Evolutionary conservation across 257 asterid species (phyloP), one percentile per base, ranked within the genome.

Genomic region (Euphrasia confusa): DNA sequence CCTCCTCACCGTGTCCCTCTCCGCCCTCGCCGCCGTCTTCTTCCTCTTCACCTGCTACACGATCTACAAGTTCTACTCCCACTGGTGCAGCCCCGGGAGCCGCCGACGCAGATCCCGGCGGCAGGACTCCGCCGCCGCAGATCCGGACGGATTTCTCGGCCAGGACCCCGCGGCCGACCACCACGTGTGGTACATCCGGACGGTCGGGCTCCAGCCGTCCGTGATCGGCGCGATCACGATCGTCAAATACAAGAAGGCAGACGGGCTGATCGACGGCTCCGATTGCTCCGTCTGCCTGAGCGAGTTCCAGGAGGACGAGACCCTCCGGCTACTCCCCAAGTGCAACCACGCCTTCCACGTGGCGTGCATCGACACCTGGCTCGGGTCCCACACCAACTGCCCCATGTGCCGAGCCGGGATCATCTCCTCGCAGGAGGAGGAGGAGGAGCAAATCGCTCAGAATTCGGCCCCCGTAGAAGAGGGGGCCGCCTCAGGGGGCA

Each of bases 261-360:
- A 83, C 10, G 97, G 90, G 0, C 55, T 83, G 3, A 66, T 84
- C 15, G 95, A 87, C 53, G 88, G 85, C 60, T 71, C 90, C 3
- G 92, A 81, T 11, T 90, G 97, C 72, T 76, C 93, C 15, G 90
- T 90, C 67, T 90, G 97, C 69, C 61, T 90, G 81, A 85, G 26
- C 65, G 95, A 83, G 55, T 90, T 90, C 66, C 69, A 79, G 57
- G 93, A 90, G 10, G 85, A 74, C 15, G 97, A 90, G 53, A 80
- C 76, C 8, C 80, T 90, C 0, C 55, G 95, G 35, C 55, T 85
- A 54, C 66, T 90, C 76, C 95, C 96, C 0, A 83, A 85, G 58
- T 90, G 97, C 74, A 85, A 67, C 35, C 97, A 90, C 71, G 96
- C 96, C 30, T 90, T 87, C 69, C 97, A 90, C 69, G 53, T 83